These are phyloP conservation scores for Penicillium thymicola DNA, from an alignment of 2,329 filamentous ascomycete species.

Conservation along the genomic window DNA sequence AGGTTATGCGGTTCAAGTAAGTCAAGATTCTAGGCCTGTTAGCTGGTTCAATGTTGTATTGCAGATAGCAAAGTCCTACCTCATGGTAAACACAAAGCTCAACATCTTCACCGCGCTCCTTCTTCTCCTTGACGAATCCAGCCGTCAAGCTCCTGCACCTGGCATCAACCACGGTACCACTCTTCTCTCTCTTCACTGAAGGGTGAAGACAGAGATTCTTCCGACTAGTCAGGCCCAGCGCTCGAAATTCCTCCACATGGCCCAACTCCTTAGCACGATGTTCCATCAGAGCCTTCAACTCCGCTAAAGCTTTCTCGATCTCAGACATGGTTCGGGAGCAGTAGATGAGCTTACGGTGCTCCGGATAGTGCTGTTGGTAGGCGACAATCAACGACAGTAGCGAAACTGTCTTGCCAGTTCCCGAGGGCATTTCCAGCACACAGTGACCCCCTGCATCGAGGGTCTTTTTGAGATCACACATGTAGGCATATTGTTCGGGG, in stretches of 20 bases:
- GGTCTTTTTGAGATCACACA: conserved; percentile 82
- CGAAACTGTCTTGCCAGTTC: conserved; percentile 95
- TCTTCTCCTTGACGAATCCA: conserved; percentile 96
- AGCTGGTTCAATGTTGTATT: conserved; percentile 10
- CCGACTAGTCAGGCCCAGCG: conserved; percentile 86
- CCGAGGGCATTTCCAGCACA: conserved; percentile 97
- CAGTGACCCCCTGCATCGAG: conserved; percentile 93
- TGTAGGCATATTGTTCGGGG: conserved; percentile 73
- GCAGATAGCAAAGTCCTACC: conserved; percentile 45
- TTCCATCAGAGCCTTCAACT: conserved; percentile 90
- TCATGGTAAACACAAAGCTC: conserved; percentile 96
- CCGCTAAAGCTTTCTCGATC: conserved; percentile 94
- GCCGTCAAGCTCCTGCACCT: conserved; percentile 92
- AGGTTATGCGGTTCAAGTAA: conserved; percentile 92
- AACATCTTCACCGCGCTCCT: conserved; percentile 89
- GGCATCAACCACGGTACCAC: conserved; percentile 89
- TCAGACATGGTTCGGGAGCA: conserved; percentile 99
- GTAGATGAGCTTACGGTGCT: conserved; percentile 95
- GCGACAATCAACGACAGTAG: conserved; percentile 92
- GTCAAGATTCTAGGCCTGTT: conserved; percentile 70
- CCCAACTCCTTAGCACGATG: conserved; percentile 89
- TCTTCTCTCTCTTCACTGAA: conserved; percentile 94
- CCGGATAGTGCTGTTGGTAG: conserved; percentile 90
- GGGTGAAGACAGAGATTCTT: conserved; percentile 97
- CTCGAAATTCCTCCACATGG: conserved; percentile 85